Evolutionary conservation across 805 yeast species (phyloP), one percentile per base, ranked within the genome.

Genomic region (Candida ponderosae): DNA sequence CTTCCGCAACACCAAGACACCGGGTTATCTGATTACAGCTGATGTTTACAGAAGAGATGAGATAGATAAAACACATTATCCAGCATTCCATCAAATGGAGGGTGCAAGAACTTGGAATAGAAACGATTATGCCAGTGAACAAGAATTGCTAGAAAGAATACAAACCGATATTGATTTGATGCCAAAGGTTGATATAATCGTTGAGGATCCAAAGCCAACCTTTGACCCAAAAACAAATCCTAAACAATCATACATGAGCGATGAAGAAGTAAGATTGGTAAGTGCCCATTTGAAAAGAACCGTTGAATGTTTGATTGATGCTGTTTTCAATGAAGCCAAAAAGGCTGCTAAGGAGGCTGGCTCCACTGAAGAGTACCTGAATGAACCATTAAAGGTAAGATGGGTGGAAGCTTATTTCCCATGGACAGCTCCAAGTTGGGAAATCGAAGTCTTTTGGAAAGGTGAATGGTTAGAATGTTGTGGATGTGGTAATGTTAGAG

Each of bases 391-490:
- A 42, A 80, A 75, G 53, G 84, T 89, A 16, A 72, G 97, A 48
- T 93, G 98, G 98, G 82, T 88, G 26, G 94, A 86, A 51, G 95
- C 93, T 0, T 86, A 79, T 52, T 93, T 93, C 65, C 98, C 98
- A 4, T 93, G 97, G 97, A 93, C 98, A 3, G 78, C 95, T 1
- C 98, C 98, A 4, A 84, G 95, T 31, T 93, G 95, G 94, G 97
- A 93, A 54, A 87, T 94, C 47, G 98, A 93, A 61, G 96, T 93
- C 5, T 88, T 94, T 89, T 93, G 97, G 97, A 85, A 88, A 55
- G 95, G 93, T 36, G 95, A 89, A 48, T 93, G 98, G 98, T 68
- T 93, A 27, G 98, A 93, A 63, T 79, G 95, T 56, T 86, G 96
- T 53, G 98, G 98, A 0, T 86, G 95, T 62, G 98, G 98, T 19